phyloP scores from a whole-genome alignment of 2,329 filamentous ascomycete genomes.

The Trichoderma lentiforme region DNA sequence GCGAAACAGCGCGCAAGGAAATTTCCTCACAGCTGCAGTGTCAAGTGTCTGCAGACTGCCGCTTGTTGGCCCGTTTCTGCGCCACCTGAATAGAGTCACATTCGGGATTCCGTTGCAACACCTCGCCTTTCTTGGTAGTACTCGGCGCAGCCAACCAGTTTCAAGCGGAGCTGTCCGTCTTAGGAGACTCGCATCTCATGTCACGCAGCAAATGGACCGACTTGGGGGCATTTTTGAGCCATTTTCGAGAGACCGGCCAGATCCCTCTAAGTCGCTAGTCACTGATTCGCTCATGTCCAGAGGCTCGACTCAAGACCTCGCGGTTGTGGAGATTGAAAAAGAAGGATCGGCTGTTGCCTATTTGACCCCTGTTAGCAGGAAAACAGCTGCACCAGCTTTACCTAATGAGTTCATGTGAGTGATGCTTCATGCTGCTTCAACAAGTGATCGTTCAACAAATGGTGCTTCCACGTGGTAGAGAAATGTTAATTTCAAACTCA shows the following conservation, averaged over 20 bases:
- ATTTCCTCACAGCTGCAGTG: background rate
- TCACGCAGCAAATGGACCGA: background rate
- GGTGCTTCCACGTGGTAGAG: background rate
- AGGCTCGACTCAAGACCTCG: background rate
- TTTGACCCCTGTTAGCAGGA: background rate
- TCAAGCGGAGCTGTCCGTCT: background rate
- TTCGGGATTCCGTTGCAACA: background rate
- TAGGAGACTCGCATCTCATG: slow-evolving; percentile 4
- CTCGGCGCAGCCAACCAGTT: background rate
- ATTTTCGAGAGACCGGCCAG: background rate
- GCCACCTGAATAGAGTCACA: background rate
- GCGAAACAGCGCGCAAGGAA: background rate
- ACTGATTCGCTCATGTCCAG: background rate
- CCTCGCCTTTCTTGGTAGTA: background rate
- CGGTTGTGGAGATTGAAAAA: background rate
- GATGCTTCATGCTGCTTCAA: background rate
- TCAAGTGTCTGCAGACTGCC: background rate
- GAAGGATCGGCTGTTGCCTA: slow-evolving; percentile 10
- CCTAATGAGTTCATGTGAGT: background rate
- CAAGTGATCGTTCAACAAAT: background rate
- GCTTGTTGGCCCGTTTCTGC: background rate
- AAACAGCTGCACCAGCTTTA: background rate
- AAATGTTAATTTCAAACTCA: background rate
- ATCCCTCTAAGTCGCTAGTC: background rate
- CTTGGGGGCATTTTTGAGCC: background rate